phyloP scores from a whole-genome alignment of 768 basidiomycete species.

The Pleurotus sapidus region DNA sequence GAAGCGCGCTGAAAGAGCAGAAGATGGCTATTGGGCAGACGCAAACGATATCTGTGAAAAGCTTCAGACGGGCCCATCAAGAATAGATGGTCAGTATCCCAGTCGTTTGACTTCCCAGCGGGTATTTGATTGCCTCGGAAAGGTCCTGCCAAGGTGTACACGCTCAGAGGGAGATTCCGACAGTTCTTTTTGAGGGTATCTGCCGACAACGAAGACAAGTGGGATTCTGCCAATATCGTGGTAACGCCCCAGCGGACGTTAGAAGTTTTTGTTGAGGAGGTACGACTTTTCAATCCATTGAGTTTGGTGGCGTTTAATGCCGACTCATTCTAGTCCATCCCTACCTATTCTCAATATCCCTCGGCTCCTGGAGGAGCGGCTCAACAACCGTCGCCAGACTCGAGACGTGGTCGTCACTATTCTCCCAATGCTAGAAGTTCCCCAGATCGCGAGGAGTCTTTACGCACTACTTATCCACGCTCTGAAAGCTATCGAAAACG shows the following conservation, averaged over 20 bases:
- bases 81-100: constrained; percentile 60
- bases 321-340: constrained; percentile 1
- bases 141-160: constrained; percentile 72
- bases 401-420: too few species aligned
- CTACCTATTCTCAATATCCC: background rate
- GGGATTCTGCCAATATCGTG: constrained; percentile 53
- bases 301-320: background rate
- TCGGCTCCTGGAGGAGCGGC: background rate
- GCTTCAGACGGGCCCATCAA: constrained; percentile 58
- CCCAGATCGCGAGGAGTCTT: background rate
- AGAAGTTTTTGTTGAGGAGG: constrained; percentile 57
- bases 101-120: constrained; percentile 2
- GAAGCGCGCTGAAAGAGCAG: constrained; percentile 39
- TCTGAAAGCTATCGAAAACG: background rate
- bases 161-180: constrained; percentile 63
- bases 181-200: constrained; percentile 67
- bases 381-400: background rate
- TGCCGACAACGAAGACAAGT: constrained; percentile 47
- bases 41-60: constrained; percentile 57
- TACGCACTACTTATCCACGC: background rate
- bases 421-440: background rate
- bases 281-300: constrained; percentile 25
- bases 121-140: background rate
- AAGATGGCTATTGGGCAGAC: constrained; percentile 70
- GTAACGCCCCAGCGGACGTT: constrained; percentile 54